Evolutionary conservation across 306 rosid genomes (phyloP).

Genomic region (Sechiopsis laciniata): DNA sequence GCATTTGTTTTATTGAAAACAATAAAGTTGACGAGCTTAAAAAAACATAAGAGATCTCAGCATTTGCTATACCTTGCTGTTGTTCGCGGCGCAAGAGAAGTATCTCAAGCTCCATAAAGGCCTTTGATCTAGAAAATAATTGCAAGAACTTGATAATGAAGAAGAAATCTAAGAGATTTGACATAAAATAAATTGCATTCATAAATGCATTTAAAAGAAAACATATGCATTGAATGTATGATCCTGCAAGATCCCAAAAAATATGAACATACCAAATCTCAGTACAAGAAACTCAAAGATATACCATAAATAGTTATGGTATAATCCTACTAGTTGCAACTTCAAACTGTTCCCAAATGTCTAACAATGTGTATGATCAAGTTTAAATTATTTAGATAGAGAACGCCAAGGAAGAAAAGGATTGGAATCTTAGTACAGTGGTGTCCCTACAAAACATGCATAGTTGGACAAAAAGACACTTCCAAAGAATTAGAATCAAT

Average conservation of each 20-base stretch:
- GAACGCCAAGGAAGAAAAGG: not conserved
- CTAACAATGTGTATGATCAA: not conserved
- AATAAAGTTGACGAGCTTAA: no score
- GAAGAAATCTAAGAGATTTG: no score
- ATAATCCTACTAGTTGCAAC: not conserved
- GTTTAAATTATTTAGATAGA: conserved; percentile 1
- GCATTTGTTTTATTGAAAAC: not conserved
- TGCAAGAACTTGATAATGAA: no score
- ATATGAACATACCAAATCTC: not conserved
- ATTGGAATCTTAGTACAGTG: not conserved
- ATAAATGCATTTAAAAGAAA: no score
- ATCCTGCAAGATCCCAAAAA: not conserved
- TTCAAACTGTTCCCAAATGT: not conserved
- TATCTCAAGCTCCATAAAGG: no score
- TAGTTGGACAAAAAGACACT: not conserved
- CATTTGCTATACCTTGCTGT: no score
- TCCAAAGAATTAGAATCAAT: not conserved
- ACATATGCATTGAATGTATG: not conserved
- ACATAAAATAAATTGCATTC: no score
- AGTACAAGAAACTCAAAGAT: not conserved
- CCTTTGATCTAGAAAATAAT: no score
- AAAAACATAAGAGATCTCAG: no score
- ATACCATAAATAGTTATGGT: not conserved
- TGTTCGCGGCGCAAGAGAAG: no score
- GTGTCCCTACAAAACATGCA: not conserved